Evolutionary conservation across 768 basidiomycete genomes (phyloP).

Genomic region (Hemileccinum rubropunctum): DNA sequence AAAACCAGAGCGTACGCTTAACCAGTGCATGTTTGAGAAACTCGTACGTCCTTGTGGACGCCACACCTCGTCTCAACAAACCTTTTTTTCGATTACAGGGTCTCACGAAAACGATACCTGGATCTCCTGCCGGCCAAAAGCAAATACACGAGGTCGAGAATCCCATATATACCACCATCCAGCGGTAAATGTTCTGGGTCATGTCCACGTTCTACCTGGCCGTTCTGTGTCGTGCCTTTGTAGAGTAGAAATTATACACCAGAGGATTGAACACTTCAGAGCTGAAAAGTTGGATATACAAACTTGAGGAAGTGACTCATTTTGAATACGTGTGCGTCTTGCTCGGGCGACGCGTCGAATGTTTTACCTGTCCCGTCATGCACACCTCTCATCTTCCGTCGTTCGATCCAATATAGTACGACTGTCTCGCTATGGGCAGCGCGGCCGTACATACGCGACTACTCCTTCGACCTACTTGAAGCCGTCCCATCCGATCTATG

Average conservation of each 20-base stretch:
- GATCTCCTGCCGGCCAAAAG: slow-evolving; percentile 73
- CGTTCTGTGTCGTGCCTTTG: slow-evolving; percentile 3
- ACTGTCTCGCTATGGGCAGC: background rate
- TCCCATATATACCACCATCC: slow-evolving; percentile 79
- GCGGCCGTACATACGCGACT: slow-evolving; percentile 14
- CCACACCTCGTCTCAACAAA: background rate
- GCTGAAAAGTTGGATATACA: no score
- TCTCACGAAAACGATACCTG: slow-evolving; percentile 87
- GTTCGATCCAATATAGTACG: background rate
- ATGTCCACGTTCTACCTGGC: background rate
- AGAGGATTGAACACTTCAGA: no score
- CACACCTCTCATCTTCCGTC: slow-evolving; percentile 26
- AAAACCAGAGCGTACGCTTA: slow-evolving; percentile 81
- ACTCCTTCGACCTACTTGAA: slow-evolving; percentile 21
- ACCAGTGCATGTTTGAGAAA: slow-evolving; percentile 95
- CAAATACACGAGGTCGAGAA: slow-evolving; percentile 88
- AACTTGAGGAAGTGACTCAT: background rate
- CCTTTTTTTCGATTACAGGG: slow-evolving; percentile 66
- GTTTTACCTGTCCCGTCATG: slow-evolving; percentile 28
- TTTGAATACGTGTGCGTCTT: no score
- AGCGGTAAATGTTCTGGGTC: slow-evolving; percentile 55
- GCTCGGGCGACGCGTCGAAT: slow-evolving; percentile 21
- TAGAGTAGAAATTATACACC: slow-evolving; percentile 21
- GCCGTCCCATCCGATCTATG: slow-evolving; percentile 54
- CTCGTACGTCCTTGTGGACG: slow-evolving; percentile 55